Evolutionary conservation across 768 basidiomycete genomes (phyloP), one percentile per base, ranked within the genome.

Genomic region (Roridomyces roridus): DNA sequence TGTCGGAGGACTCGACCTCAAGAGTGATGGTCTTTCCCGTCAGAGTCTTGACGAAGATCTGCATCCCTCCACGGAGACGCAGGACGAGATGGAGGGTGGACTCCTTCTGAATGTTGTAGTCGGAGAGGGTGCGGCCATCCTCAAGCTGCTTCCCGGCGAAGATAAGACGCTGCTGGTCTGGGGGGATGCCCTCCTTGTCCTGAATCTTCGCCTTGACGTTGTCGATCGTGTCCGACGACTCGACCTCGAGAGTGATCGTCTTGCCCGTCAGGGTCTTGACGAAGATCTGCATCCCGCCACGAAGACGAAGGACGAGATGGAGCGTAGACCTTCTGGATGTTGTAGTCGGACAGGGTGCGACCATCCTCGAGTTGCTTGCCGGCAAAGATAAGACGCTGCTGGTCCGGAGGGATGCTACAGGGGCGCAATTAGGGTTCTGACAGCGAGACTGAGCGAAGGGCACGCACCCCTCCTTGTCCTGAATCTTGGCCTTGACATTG

Each of bases 321-420:
- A 84, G 80, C 0, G 83, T 85, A 5, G 79, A 79, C 71, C 70
- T 85, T 81, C 74, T 85, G 84, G 20, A 84, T 85, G 71, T 84
- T 86, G 65, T 87, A 86, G 57, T 87, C 86, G 0, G 85, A 84
- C 11, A 92, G 80, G 0, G 92, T 94, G 43, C 91, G 86, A 5
- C 92, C 92, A 57, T 94, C 92, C 68, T 94, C 91, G 20, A 93
- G 76, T 70, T 93, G 91, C 79, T 94, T 93, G 36, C 92, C 92
- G 48, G 91, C 92, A 65, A 93, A 94, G 73, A 87, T 91, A 56
- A 92, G 57, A 84, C 90, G 48, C 85, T 76, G 25, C 49, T 72
- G 71, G 63, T 75, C 71, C 40, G 74, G 72, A 20, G 72, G 71
- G 45, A 75, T 72, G 6, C 58, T 62, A 6, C 9, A 28, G 24